Base-by-base conservation (phyloP, 257 asterid species). In the Linaria vulgaris region DNA sequence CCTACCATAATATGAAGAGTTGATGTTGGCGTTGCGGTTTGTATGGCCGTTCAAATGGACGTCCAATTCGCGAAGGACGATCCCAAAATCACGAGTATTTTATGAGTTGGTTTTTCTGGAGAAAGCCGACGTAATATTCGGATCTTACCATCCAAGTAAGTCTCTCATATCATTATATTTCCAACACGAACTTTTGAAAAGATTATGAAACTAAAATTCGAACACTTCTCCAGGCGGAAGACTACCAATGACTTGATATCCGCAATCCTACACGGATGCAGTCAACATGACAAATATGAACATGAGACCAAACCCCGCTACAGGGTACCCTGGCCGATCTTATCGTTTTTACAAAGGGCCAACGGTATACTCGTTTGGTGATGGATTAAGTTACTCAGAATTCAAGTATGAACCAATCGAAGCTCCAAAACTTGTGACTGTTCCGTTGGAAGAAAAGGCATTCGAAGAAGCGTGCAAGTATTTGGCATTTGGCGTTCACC, bases 221-320 rank as follows among this genome's bases (percentile, higher is more conserved):
- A 7, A 34, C 41, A 3, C 9, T 34, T 34, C 41, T 34, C n/a
- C 65, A 85, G 92, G 87, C 70, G 94, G 94, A 63, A 82, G 80
- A 68, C 70, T 85, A 38, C 94, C 94, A 12, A 82, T 82, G 88
- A 85, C 94, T 62, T 85, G 94, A 89, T 85, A 85, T 58, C 94
- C 94, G 12, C 89, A 83, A 14, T 66, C 84, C 17, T 83, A 83
- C 19, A 81, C 49, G 3, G 79, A 75, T n/a, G 69, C 63, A 9
- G 83, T 85, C 3, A 65, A 67, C 14, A 85, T 85, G 94, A 82
- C 85, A 1, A 69, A 78, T 59, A 85, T 85, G 94, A 74, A 82
- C 82, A 85, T 85, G 94, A 82, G 94, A 47, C 76, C 94, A 1
- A 77, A 85, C 37, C 79, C 87, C 1, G 44, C 76, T 24, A 80